A percentile compares a stretch with the other conserved stretches of the same genome.
Evolutionary conservation across 2,329 filamentous ascomycete genomes (phyloP).

Genomic region (Monosporascus sp.): DNA sequence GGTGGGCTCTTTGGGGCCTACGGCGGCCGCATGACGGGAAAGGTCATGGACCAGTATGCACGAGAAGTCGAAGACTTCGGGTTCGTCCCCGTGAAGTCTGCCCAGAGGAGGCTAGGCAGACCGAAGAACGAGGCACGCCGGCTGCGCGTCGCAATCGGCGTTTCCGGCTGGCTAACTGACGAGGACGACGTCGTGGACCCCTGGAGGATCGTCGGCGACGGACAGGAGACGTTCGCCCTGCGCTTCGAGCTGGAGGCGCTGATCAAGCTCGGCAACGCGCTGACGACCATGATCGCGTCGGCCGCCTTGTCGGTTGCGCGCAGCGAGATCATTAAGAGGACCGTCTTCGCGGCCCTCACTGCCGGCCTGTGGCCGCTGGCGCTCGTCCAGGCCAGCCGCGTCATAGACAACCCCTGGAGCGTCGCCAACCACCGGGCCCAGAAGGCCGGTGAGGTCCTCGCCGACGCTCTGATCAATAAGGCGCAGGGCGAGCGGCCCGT

Average conservation of each 20-base stretch:
- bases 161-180: conserved; percentile 77
- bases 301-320: conserved; percentile 75
- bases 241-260: conserved; percentile 79
- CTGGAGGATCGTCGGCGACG: conserved; percentile 68
- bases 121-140: conserved; percentile 51
- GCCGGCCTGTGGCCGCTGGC: conserved; percentile 58
- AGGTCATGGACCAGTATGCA: conserved; percentile 83
- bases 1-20: conserved; percentile 88
- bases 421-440: conserved; percentile 74
- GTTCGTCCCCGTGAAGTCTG: conserved; percentile 68
- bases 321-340: conserved; percentile 43
- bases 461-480: conserved; percentile 76
- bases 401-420: conserved; percentile 80
- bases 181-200: conserved; percentile 68
- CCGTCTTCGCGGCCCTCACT: conserved; percentile 52
- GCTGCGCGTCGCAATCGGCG: conserved; percentile 73
- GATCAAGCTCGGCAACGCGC: conserved; percentile 70
- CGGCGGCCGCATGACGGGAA: conserved; percentile 72
- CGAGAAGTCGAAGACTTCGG: conserved; percentile 86
- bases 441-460: conserved; percentile 66
- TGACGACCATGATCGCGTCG: conserved; percentile 73
- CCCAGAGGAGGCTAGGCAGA: conserved; percentile 42
- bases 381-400: conserved; percentile 62
- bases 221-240: conserved; percentile 75
- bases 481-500: conserved; percentile 80